phyloP scores from a whole-genome alignment of 2,329 filamentous ascomycete genomes.

The Fusarium goolgardi region DNA sequence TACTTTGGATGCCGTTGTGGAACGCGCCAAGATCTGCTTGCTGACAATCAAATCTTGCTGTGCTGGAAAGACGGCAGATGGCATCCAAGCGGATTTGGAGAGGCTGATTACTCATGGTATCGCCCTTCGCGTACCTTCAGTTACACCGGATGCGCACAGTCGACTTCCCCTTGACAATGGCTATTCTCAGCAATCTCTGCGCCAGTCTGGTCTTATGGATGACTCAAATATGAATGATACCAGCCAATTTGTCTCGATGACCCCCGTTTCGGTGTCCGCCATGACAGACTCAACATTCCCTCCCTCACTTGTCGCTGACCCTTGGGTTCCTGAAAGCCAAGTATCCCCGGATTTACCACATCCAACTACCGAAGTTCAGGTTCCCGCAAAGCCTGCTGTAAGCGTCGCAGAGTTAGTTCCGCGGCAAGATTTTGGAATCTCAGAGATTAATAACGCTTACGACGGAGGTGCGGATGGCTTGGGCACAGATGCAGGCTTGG shows the following conservation, averaged over 20 bases:
- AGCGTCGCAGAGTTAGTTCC: conserved; percentile 39
- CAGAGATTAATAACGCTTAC: conserved; percentile 63
- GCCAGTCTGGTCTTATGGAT: conserved; percentile 44
- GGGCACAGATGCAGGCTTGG: conserved; percentile 58
- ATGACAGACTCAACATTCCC: conserved; percentile 49
- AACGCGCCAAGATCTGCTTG: conserved; percentile 63
- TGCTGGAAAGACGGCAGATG: conserved; percentile 62
- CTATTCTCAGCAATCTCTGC: conserved; percentile 40
- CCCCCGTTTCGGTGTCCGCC: conserved; percentile 32
- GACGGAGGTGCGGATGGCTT: conserved; percentile 61
- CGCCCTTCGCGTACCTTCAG: conserved; percentile 40
- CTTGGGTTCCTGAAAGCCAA: conserved; percentile 48
- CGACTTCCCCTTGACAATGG: conserved; percentile 39
- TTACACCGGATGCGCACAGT: conserved; percentile 34
- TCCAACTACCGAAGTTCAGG: conserved; percentile 33
- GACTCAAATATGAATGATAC: conserved; percentile 46
- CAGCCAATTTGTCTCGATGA: conserved; percentile 35
- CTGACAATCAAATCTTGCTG: conserved; percentile 64
- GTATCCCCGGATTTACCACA: conserved; percentile 44
- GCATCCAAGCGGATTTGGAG: conserved; percentile 62
- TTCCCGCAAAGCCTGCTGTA: conserved; percentile 26
- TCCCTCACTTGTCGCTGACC: conserved; percentile 48
- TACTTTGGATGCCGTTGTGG: conserved; percentile 59
- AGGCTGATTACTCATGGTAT: conserved; percentile 62
- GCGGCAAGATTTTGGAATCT: conserved; percentile 49